Conservation (phyloP, 179 eudicot genomes). For the Kewa caespitosa region DNA sequence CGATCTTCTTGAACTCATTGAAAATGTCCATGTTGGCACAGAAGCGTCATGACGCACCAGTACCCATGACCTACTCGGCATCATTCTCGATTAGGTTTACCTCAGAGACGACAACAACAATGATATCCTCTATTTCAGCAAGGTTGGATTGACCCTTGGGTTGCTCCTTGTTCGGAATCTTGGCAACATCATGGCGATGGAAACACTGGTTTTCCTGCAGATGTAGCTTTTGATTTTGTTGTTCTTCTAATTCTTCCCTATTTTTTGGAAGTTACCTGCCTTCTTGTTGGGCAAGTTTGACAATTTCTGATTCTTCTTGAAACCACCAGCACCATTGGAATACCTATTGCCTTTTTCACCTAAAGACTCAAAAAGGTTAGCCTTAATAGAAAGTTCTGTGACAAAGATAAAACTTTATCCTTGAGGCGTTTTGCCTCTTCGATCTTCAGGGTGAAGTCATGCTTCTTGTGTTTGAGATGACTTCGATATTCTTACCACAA, state of each 20-base stretch:
- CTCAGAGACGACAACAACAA: too few relatives aligned
- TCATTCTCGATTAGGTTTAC: neutral
- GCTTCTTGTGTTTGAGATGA: neutral
- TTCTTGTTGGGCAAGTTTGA: too few relatives aligned
- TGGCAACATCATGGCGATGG: neutral
- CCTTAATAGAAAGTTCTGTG: neutral
- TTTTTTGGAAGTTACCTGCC: neutral
- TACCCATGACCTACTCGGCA: neutral
- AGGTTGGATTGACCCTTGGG: neutral
- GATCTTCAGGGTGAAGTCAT: neutral
- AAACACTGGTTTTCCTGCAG: neutral
- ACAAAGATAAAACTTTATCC: neutral
- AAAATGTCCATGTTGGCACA: neutral
- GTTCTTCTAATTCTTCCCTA: neutral
- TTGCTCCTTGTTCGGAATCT: neutral
- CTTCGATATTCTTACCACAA: neutral
- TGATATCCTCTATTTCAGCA: neutral
- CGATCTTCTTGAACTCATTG: neutral
- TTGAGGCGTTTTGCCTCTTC: neutral
- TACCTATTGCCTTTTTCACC: neutral
- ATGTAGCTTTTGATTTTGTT: neutral
- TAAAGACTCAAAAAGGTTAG: neutral
- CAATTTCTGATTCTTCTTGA: neutral
- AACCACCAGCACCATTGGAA: neutral
- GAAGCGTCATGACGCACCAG: neutral